Evolutionary conservation across 441 rosid genomes (phyloP).

Genomic region (Populus tomentosa): DNA sequence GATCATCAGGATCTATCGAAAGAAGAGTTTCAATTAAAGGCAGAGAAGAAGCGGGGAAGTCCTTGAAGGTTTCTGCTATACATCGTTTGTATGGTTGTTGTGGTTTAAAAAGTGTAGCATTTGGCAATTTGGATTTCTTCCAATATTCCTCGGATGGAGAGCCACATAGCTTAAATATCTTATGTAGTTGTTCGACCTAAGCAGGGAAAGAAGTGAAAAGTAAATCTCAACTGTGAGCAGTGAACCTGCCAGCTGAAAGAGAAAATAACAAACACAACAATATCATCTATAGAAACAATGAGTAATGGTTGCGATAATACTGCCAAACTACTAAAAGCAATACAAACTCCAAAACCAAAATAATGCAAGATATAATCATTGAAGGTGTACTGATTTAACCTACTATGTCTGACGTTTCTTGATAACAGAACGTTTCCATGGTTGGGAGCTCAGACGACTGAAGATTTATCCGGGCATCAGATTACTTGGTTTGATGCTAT

Average conservation of each 20-base stretch:
- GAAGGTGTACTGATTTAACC: not conserved
- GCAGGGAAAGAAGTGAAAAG: constrained; percentile 11
- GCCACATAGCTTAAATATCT: constrained; percentile 88
- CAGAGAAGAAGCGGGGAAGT: constrained; percentile 57
- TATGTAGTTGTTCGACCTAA: constrained; percentile 93
- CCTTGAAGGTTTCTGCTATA: constrained; percentile 66
- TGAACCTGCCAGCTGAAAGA: constrained; percentile 4
- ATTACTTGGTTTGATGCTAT: not conserved
- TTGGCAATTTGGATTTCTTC: constrained; percentile 78
- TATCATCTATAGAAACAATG: not conserved
- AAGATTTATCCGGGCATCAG: not conserved
- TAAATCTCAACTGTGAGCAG: constrained; percentile 11
- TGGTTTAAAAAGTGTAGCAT: constrained; percentile 75
- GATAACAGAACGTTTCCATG: not conserved
- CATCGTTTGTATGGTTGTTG: constrained; percentile 70
- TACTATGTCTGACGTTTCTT: not conserved
- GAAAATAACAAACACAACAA: not conserved
- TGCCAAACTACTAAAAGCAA: not conserved
- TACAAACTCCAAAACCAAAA: not conserved
- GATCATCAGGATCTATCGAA: constrained; percentile 71
- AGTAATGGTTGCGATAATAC: not conserved
- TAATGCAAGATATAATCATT: not conserved
- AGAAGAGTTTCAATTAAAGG: constrained; percentile 73
- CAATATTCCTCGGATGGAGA: constrained; percentile 86
- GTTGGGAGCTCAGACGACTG: not conserved